Evolutionary conservation across 176 grass and related monocot species (phyloP), one percentile per base, ranked within the genome.

Genomic region (Oryza meridionalis): DNA sequence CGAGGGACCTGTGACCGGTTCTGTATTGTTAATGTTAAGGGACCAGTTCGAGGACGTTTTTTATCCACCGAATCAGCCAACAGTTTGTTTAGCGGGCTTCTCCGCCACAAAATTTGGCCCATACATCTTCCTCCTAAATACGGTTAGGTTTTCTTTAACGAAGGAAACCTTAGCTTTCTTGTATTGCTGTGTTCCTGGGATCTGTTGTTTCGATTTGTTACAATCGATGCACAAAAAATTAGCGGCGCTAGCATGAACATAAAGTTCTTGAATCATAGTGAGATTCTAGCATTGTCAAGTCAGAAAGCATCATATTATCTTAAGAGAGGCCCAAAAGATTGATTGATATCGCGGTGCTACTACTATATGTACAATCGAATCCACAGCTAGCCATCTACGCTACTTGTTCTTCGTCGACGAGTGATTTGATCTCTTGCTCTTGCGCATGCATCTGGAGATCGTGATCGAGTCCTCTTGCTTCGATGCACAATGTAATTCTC

Each of bases 361-460:
- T 50, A 43, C 9, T 72, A 83, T 72, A 83, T 81, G 33, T 43
- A 68, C 79, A 86, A 58, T 7, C 22, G 17, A 78, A 29, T 86
- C 72, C 21, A 82, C 58, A 66, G 38, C 45, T 81, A 32, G 21
- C 15, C 22, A 32, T 42, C 66, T 69, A 55, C 61, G 45, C 77
- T 80, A 80, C 9, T 49, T 37, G n/a, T 83, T 73, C 51, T 59
- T 76, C 31, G 19, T 58, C 42, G 53, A 58, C 6, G 16, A 6
- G 1, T 44, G 46, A 49, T 46, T 46, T 53, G 58, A 45, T 27
- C 21, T 4, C 3, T 21, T 59, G 16, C 17, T 58, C 44, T 24
- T 71, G 50, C 66, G 11, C 21, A 55, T 32, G 4, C 40, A 49
- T 31, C 38, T 19, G 25, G 61, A 79, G 61, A 5, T 79, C 13